Evolutionary conservation across 108 stramenopile genomes (phyloP).

Genomic region (Skeletonema potamos): DNA sequence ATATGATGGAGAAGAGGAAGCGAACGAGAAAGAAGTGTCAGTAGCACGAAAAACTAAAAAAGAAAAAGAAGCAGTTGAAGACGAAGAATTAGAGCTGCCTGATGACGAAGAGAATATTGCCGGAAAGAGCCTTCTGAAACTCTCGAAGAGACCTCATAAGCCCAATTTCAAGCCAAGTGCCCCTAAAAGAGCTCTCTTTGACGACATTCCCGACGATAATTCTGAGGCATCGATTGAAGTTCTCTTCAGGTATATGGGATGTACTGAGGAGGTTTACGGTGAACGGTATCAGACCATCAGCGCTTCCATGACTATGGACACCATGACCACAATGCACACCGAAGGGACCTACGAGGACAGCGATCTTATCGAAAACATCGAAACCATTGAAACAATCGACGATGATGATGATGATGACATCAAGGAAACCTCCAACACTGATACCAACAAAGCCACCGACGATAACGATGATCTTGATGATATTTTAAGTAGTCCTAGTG

Average conservation of each 20-base stretch:
- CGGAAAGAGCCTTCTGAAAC: not conserved
- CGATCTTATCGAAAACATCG: not conserved
- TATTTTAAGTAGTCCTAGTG: not conserved
- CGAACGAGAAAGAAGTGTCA: not conserved
- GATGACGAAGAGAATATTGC: not conserved
- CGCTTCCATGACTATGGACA: not conserved
- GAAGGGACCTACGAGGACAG: not conserved
- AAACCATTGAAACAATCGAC: not conserved
- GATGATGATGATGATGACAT: slow-evolving; percentile 1
- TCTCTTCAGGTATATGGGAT: slow-evolving; percentile 47
- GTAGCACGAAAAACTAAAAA: not conserved
- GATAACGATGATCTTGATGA: not conserved
- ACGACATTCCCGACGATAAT: slow-evolving; percentile 42
- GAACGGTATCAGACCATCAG: not conserved
- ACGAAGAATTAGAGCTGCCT: not conserved
- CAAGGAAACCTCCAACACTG: not conserved
- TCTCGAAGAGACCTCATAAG: not conserved
- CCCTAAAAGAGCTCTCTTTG: not conserved
- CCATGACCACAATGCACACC: not conserved
- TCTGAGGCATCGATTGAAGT: slow-evolving; percentile 43
- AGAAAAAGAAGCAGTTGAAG: not conserved
- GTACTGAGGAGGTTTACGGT: slow-evolving; percentile 25
- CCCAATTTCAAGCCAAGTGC: slow-evolving; percentile 3
- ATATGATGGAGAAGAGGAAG: not conserved
- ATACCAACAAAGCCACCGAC: not conserved